A percentile compares a stretch with the other conserved stretches of the same genome.
Evolutionary conservation across 176 grass and related monocot genomes (phyloP).

Genomic region (Urochloa ruziziensis): DNA sequence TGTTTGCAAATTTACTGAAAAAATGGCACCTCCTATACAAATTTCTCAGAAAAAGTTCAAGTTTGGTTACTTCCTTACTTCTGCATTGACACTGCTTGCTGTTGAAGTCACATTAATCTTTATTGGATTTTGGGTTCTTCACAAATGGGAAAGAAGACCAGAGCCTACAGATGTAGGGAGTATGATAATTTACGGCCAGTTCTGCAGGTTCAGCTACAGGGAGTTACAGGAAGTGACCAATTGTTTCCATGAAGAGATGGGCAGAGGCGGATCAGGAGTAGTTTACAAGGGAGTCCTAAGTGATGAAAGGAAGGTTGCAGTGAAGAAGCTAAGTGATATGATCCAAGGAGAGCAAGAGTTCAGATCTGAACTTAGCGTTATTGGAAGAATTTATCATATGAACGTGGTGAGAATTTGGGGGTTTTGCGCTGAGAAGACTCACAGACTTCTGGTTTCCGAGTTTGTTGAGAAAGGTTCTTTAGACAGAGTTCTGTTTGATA

Average conservation of each 20-base stretch:
- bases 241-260: slow-evolving; percentile 45
- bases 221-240: slow-evolving; percentile 52
- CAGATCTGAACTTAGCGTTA: slow-evolving; percentile 47
- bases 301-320: slow-evolving; percentile 42
- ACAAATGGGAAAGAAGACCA: slow-evolving; percentile 16
- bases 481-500: slow-evolving; percentile 32
- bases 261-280: slow-evolving; percentile 54
- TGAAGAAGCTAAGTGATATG: slow-evolving; percentile 52
- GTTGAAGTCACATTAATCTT: slow-evolving; percentile 40
- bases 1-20: slow-evolving; percentile 13
- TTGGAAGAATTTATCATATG: slow-evolving; percentile 58
- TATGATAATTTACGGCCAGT: slow-evolving; percentile 29
- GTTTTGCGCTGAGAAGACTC: slow-evolving; percentile 33
- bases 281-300: slow-evolving; percentile 55
- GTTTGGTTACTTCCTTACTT: slow-evolving; percentile 57
- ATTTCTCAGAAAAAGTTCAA: background rate
- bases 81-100: slow-evolving; percentile 32
- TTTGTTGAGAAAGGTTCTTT: slow-evolving; percentile 53
- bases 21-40: background rate
- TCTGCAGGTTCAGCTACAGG: slow-evolving; percentile 50
- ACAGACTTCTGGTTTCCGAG: slow-evolving; percentile 47
- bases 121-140: slow-evolving; percentile 39
- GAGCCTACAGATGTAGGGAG: slow-evolving; percentile 33
- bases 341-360: slow-evolving; percentile 57
- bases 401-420: slow-evolving; percentile 48